Evolutionary conservation across 768 basidiomycete genomes (phyloP), one percentile per base, ranked within the genome.

Genomic region (Cubamyces lactineus): DNA sequence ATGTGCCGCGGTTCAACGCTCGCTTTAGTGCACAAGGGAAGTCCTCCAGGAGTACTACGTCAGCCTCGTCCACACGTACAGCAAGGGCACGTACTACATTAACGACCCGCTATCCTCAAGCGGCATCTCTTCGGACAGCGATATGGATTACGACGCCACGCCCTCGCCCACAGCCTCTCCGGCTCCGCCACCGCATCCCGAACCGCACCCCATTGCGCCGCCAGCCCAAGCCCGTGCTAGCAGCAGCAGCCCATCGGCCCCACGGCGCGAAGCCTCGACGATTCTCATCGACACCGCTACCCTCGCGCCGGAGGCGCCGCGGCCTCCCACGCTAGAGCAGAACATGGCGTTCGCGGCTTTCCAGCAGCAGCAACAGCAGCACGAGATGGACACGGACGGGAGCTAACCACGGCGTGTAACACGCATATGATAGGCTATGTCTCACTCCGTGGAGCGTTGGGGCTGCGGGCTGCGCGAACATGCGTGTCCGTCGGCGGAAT

Each of bases 21-120:
- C 50, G 34, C n/a, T n/a, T 15, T 78, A 97, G 95, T 94, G 92
- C 79, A 94, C 92, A 21, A 86, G 89, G 64, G 93, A 96, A 68
- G 82, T 92, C 67, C 84, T 97, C 43, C 92, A 97, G 75, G 88
- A 93, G 70, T 98, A 96, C 76, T 97, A 96, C 79, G 81, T 91
- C 77, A 96, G 92, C 72, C 90, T 98, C 71, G 90, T 95, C 61
- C 85, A 90, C 59, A 92, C 93, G 12, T 89, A 96, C 73, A 89
- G 85, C 73, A 76, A 77, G 23, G 86, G 84, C 63, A 76, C 74
- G 59, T 91, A 80, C 70, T 74, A 77, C 63, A 81, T 89, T 69
- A 74, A 74, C 38, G 84, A 84, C 21, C 70, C 78, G 42, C 73
- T 72, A 26, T 65, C 65, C n/a, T 57, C 65, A 19, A 59, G 57